phyloP scores from a whole-genome alignment of 345 rosid genomes.

The Psidium guajava region DNA sequence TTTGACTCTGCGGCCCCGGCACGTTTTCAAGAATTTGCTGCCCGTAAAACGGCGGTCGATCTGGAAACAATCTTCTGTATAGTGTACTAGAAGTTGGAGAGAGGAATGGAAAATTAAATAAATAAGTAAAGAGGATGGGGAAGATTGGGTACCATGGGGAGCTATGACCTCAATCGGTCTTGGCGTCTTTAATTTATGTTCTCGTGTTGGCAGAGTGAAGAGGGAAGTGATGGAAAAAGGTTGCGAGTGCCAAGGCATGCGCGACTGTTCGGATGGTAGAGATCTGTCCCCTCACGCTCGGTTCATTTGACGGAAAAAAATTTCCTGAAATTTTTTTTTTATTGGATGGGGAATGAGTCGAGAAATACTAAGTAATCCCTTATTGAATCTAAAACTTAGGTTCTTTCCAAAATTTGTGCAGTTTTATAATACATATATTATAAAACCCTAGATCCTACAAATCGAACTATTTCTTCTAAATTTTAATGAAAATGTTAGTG shows the following conservation, averaged over 20 bases:
- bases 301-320: too few species aligned
- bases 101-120: neutral
- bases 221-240: neutral
- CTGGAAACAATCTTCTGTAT: neutral
- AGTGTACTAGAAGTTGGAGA: neutral
- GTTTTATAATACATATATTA: too few species aligned
- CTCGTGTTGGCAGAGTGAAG: neutral
- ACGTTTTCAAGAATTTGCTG: neutral
- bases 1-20: neutral
- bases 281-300: neutral
- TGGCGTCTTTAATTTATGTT: neutral
- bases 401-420: too few species aligned
- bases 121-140: neutral
- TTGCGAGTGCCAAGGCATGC: neutral
- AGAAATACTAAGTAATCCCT: too few species aligned
- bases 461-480: too few species aligned
- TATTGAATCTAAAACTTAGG: too few species aligned
- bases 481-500: too few species aligned
- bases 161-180: neutral
- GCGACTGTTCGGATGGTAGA: neutral
- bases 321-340: too few species aligned
- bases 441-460: too few species aligned
- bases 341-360: too few species aligned
- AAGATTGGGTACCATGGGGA: neutral
- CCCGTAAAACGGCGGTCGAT: neutral